Conservation (phyloP, 2,329 filamentous ascomycete species). For the Acrocalymma vagum region DNA sequence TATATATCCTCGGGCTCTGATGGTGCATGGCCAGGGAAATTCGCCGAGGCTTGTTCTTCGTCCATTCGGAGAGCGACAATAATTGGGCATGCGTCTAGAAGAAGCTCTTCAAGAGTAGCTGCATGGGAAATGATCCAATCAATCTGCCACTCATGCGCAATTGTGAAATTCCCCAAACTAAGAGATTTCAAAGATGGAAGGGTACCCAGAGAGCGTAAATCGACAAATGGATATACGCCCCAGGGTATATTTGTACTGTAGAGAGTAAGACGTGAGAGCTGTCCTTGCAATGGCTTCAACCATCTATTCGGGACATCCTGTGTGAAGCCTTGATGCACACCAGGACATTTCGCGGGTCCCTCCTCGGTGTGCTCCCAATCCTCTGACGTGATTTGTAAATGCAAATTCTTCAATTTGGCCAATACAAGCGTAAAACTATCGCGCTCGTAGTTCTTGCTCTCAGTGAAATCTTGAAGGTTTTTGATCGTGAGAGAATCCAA, state of each 20-base stretch:
- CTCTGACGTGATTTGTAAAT: constrained; percentile 29
- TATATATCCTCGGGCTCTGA: neutral
- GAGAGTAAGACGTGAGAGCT: constrained; percentile 50
- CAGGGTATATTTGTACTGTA: constrained; percentile 40
- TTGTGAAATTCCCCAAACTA: constrained; percentile 51
- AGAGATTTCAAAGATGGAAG: constrained; percentile 53
- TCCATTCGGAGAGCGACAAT: constrained; percentile 14
- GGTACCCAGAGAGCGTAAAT: constrained; percentile 42
- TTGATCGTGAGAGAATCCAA: constrained; percentile 24
- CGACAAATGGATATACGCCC: constrained; percentile 52
- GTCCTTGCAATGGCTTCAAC: constrained; percentile 24
- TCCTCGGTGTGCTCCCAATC: constrained; percentile 18
- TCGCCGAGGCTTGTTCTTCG: neutral
- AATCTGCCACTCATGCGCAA: constrained; percentile 56
- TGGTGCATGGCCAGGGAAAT: constrained; percentile 8
- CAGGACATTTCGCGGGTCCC: constrained; percentile 11
- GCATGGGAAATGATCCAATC: constrained; percentile 56
- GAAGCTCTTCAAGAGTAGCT: constrained; percentile 50
- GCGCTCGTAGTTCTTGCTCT: constrained; percentile 11
- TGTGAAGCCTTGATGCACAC: constrained; percentile 26
- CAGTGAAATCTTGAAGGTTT: constrained; percentile 29
- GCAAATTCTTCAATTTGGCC: constrained; percentile 18
- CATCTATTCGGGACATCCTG: constrained; percentile 21
- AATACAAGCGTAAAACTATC: constrained; percentile 23
- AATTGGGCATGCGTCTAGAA: constrained; percentile 56